Base-by-base conservation (phyloP, 352 stramenopile genomes). In the Thalassiosira oceanica region DNA sequence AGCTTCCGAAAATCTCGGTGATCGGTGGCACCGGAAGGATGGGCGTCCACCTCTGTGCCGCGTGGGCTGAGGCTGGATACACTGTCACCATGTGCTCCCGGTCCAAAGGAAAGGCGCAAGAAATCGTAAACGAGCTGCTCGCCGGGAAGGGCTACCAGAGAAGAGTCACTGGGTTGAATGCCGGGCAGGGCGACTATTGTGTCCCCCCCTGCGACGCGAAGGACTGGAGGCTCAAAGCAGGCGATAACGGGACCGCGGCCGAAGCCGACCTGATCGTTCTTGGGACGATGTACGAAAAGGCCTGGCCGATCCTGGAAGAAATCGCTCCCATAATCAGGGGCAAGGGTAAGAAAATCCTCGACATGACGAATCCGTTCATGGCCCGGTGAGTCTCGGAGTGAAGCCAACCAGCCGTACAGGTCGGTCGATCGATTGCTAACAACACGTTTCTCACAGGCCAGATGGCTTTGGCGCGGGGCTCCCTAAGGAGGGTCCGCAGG, bases 21-120 rank as follows among this genome's bases (percentile, higher is more conserved):
- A 50, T 50, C 3, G 42, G 42, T 28, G 42, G 42, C 5, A 50
- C 42, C 6, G 42, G 48, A 6, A 21, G 48, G 5, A 56, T 56
- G 48, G 48, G 48, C 13, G 48, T 56, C 48, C 48, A 56, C 24
- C 48, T 56, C 48, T 56, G 48, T 11, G 48, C 48, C 15, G 48
- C 48, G 48, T 56, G 48, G 48, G 26, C 48, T 21, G 48, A 48
- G 5, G 48, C 48, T 8, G 48, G 48, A 3, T 56, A 56, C 24
- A 16, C 16, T 1, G 48, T 56, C 31, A 56, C 18, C 23, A 56
- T 56, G 48, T 56, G 48, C 24, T 49, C 26, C 20, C 2, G 48
- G 26, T 56, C 48, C 0, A 56, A 56, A 48, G 48, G 48, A 48
- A 56, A 56, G 11, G 48, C 48, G 2, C 48, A 56, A 18, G 48